phyloP scores from a whole-genome alignment of 176 grass and related monocot genomes.

The Paspalum vaginatum region DNA sequence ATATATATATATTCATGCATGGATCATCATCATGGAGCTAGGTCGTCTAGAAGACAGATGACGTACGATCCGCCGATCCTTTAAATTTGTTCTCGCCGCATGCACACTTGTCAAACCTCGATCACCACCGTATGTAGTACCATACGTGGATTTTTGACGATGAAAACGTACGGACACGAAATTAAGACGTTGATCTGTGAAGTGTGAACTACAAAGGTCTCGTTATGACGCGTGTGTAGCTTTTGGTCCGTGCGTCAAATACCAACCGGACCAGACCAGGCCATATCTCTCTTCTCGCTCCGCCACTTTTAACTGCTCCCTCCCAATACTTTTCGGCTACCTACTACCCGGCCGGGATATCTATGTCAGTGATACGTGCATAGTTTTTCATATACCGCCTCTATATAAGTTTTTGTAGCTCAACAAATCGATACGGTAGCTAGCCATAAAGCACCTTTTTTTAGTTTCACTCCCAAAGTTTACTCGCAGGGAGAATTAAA shows the following conservation, averaged over 20 bases:
- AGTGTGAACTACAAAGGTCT: background rate
- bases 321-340: constrained; percentile 17
- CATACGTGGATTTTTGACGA: constrained; percentile 8
- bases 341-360: background rate
- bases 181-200: constrained; percentile 38
- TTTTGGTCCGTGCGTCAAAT: constrained; percentile 17
- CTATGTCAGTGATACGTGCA: background rate
- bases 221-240: background rate
- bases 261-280: background rate
- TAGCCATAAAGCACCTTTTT: no score
- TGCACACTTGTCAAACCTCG: constrained; percentile 17
- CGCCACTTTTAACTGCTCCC: constrained; percentile 21
- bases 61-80: no score
- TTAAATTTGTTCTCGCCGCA: no score
- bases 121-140: constrained; percentile 20
- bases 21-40: no score
- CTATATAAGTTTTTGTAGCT: background rate
- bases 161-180: background rate
- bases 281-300: background rate
- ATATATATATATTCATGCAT: no score
- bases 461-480: no score
- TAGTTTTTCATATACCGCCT: no score
- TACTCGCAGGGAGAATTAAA: no score
- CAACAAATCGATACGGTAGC: no score
- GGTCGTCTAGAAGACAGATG: no score